Evolutionary conservation across 176 grass and related monocot species (phyloP).

Genomic region (Carex scoparia): DNA sequence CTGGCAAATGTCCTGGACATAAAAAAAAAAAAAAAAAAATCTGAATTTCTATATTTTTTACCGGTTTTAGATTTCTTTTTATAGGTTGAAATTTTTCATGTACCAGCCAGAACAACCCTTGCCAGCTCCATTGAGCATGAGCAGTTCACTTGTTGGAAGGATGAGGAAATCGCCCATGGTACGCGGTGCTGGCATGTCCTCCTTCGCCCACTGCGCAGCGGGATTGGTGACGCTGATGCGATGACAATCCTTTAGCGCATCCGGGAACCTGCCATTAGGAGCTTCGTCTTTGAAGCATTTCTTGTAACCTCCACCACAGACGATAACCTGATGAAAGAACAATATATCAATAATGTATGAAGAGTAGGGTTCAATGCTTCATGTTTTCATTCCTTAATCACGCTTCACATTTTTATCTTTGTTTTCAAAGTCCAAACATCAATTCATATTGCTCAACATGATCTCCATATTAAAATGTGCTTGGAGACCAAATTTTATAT

Average conservation of each 20-base stretch:
- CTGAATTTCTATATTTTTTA: neutral
- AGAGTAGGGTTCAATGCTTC: neutral
- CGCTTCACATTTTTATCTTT: too few species aligned
- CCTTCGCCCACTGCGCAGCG: conserved; percentile 41
- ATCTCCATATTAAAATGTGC: too few species aligned
- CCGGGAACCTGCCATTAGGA: conserved; percentile 32
- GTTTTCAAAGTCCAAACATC: too few species aligned
- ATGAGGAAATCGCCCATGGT: conserved; percentile 91
- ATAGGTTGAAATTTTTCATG: neutral
- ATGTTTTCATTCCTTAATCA: too few species aligned
- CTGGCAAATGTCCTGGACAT: conserved; percentile 35
- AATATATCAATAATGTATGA: neutral
- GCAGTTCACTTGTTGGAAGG: conserved; percentile 71
- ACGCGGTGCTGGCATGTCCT: conserved; percentile 63
- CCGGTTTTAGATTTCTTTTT: neutral
- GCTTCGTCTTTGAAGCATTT: conserved; percentile 45
- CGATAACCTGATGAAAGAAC: conserved; percentile 35
- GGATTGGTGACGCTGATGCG: conserved; percentile 44
- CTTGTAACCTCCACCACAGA: conserved; percentile 66
- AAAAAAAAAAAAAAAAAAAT: neutral
- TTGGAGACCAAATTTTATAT: too few species aligned
- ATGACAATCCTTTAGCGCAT: conserved; percentile 49
- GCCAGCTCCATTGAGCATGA: conserved; percentile 56
- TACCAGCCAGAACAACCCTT: conserved; percentile 69
- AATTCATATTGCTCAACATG: too few species aligned